A percentile compares a stretch with the other conserved stretches of the same genome.
Evolutionary conservation across 495 filamentous ascomycete species (phyloP).

Genomic region (Cetradonia linearis): DNA sequence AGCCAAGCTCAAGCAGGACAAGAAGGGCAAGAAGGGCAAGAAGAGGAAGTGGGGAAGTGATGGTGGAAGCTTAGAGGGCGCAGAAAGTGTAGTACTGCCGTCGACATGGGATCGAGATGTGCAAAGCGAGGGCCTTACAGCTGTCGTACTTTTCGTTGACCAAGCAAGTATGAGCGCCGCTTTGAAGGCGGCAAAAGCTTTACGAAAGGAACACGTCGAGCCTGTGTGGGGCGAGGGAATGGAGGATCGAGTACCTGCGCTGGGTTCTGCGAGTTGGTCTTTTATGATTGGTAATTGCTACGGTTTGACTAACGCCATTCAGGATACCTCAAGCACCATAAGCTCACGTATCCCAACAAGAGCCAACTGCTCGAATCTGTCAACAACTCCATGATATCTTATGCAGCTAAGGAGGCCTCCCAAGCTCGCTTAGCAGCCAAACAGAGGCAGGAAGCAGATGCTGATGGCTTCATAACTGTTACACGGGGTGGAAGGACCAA

Average conservation of each 20-base stretch:
- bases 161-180: constrained; percentile 58
- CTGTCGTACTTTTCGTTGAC: constrained; percentile 76
- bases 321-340: constrained; percentile 54
- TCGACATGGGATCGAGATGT: constrained; percentile 66
- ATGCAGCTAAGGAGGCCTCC: constrained; percentile 54
- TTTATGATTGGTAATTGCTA: constrained; percentile 3
- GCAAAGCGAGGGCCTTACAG: constrained; percentile 61
- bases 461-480: constrained; percentile 92
- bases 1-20: constrained; percentile 20
- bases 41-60: constrained; percentile 54
- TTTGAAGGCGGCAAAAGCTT: constrained; percentile 59
- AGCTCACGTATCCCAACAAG: constrained; percentile 58
- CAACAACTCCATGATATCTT: constrained; percentile 73
- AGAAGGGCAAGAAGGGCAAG: constrained; percentile 43
- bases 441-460: constrained; percentile 68
- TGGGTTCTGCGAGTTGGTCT: constrained; percentile 46
- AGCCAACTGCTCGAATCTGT: constrained; percentile 53
- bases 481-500: constrained; percentile 62
- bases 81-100: constrained; percentile 48
- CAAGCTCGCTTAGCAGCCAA: constrained; percentile 51
- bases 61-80: constrained; percentile 32
- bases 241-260: constrained; percentile 38
- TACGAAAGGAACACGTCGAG: constrained; percentile 45
- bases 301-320: constrained; percentile 10
- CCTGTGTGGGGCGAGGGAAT: constrained; percentile 58